These are phyloP conservation scores for Elsinoe ampelina DNA, from an alignment of 2,329 filamentous ascomycete species.

Conservation along the genomic window DNA sequence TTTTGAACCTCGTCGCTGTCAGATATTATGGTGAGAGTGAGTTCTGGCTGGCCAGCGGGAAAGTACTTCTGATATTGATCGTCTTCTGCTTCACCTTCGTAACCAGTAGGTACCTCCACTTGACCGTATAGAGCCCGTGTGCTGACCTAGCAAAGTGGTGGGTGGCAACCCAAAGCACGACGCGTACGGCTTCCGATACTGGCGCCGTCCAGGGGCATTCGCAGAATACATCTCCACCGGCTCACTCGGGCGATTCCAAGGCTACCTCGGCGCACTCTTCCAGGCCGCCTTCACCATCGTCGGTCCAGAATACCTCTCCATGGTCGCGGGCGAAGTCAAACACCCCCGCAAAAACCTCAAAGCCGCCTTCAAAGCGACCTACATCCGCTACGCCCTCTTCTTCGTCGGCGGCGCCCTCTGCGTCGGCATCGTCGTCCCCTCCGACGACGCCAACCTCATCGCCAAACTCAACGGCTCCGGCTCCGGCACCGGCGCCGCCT, in stretches of 20 bases:
- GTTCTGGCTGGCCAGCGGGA: conserved; percentile 45
- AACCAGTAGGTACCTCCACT: conserved; percentile 17
- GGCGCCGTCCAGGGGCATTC: conserved; percentile 30
- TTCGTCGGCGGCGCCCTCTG: conserved; percentile 39
- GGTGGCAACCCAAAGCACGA: conserved; percentile 28
- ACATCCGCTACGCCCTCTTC: conserved; percentile 38
- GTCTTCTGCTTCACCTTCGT: conserved; percentile 34
- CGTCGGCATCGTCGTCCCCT: conserved; percentile 33
- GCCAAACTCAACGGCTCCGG: conserved; percentile 20
- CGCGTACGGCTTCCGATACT: conserved; percentile 36
- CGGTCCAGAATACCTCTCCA: conserved; percentile 40
- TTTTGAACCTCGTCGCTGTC: conserved; percentile 40
- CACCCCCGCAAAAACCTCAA: conserved; percentile 38
- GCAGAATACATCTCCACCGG: conserved; percentile 23
- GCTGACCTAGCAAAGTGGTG: conserved; percentile 17
- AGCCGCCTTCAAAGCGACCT: conserved; percentile 40
- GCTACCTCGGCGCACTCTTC: conserved; percentile 26
- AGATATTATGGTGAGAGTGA: conserved; percentile 36
- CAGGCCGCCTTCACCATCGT: conserved; percentile 37
- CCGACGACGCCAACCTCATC: conserved; percentile 23
- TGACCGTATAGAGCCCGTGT: too few species aligned
- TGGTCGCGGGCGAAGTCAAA: conserved; percentile 40
- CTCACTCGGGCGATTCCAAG: conserved; percentile 26
- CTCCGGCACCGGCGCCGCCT: conserved; percentile 25
- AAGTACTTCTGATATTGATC: conserved; percentile 38